Conservation (phyloP, 2,329 filamentous ascomycete species). For the Exophiala sp. region DNA sequence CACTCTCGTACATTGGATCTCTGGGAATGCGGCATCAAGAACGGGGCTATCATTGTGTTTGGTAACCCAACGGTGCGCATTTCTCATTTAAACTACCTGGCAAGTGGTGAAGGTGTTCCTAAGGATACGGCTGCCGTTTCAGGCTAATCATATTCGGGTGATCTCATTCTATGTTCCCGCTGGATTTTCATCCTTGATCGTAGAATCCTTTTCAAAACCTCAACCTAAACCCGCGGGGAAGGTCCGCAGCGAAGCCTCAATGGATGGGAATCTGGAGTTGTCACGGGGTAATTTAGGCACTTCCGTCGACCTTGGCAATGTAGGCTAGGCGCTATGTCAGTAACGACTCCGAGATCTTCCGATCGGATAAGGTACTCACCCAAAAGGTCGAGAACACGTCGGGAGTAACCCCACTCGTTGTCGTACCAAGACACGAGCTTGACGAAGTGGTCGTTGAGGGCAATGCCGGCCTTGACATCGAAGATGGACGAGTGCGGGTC, state of each 20-base stretch:
- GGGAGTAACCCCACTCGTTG: slow-evolving; percentile 99
- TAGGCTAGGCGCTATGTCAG: slow-evolving; percentile 50
- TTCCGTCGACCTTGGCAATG: slow-evolving; percentile 68
- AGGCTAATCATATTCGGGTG: slow-evolving; percentile 4
- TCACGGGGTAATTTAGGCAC: slow-evolving; percentile 12
- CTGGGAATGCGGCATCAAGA: neutral
- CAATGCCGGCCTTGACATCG: slow-evolving; percentile 98
- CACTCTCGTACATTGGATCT: no score
- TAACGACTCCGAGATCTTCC: slow-evolving; percentile 15
- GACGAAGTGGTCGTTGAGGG: slow-evolving; percentile 96
- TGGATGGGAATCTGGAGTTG: neutral
- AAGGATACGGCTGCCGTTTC: slow-evolving; percentile 11
- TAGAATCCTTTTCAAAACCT: neutral
- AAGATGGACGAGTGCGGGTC: slow-evolving; percentile 95
- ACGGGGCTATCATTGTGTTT: neutral
- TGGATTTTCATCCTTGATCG: slow-evolving; percentile 4
- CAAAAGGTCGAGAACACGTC: slow-evolving; percentile 78
- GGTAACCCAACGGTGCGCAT: neutral
- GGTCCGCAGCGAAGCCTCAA: neutral
- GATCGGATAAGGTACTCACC: slow-evolving; percentile 33
- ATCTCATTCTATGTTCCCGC: slow-evolving; percentile 16
- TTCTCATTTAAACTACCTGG: slow-evolving; percentile 1
- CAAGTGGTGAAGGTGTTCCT: slow-evolving; percentile 2
- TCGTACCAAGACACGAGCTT: slow-evolving; percentile 99
- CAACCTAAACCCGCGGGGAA: neutral